Conservation (phyloP, 176 grass and related monocot genomes). For the Oryza glumipatula region DNA sequence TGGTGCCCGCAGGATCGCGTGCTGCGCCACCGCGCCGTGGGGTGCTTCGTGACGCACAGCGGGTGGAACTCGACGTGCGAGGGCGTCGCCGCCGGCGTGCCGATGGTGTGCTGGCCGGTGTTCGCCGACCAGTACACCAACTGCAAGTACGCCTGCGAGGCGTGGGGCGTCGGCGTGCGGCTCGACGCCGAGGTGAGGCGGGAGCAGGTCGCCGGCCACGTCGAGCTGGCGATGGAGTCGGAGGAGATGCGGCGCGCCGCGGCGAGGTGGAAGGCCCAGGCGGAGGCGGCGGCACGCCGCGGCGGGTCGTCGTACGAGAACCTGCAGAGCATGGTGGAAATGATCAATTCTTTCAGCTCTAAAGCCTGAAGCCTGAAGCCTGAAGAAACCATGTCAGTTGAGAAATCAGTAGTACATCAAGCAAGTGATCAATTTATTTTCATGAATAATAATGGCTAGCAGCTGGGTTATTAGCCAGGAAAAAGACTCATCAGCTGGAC, state of each 20-base stretch:
- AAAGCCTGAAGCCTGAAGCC: too few relatives aligned
- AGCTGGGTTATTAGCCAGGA: too few relatives aligned
- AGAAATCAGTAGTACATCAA: too few relatives aligned
- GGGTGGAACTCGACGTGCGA: conserved; percentile 62
- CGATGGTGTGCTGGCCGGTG: conserved; percentile 61
- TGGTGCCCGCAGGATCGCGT: conserved; percentile 64
- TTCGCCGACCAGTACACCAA: conserved; percentile 56
- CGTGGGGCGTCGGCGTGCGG: conserved; percentile 50
- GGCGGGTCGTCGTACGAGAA: conserved; percentile 26
- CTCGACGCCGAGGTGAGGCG: conserved; percentile 51
- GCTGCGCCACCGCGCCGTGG: conserved; percentile 48
- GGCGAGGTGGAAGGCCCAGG: conserved; percentile 46
- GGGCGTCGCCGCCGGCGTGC: conserved; percentile 49
- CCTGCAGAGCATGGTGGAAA: neutral
- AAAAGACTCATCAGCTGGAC: too few relatives aligned
- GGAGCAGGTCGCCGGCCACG: conserved; percentile 33
- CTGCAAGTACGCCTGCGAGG: conserved; percentile 44
- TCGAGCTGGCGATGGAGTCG: conserved; percentile 1
- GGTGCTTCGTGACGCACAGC: conserved; percentile 58
- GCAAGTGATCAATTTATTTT: too few relatives aligned
- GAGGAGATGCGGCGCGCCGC: conserved; percentile 43
- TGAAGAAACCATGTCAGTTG: too few relatives aligned
- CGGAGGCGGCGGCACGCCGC: conserved; percentile 5
- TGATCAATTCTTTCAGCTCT: too few relatives aligned
- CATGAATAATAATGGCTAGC: too few relatives aligned